Base-by-base conservation (phyloP, 805 yeast genomes). In the Metschnikowia peoriensis region DNA sequence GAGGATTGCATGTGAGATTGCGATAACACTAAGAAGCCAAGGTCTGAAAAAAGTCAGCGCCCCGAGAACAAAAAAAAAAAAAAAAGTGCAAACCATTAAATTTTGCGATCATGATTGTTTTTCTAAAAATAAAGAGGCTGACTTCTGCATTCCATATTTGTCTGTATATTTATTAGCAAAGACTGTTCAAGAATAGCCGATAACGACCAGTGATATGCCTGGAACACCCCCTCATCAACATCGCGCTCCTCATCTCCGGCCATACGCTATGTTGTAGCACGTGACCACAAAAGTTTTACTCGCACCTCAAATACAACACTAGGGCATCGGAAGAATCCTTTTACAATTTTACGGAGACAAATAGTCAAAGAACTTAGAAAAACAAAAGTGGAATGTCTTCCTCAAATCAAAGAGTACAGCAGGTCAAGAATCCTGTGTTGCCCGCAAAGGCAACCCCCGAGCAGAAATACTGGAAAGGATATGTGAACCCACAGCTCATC, bases 401-500 rank as follows among this genome's bases (percentile, higher is more conserved):
- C 6, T 73, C 78, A 16, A 76, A 80, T 64, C 86, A 83, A 56
- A 79, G 89, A 67, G 79, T 89, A 8, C 76, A 80, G 28, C 85
- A 83, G 29, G 80, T 79, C 32, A 79, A 89, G 65, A 84, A 82
- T 55, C 88, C 97, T 1, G 84, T 88, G 1, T 78, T 89, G 47
- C 96, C 97, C 2, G 84, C 88, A 10, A 87, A 84, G 63, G 85
- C 92, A 1, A 89, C 97, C 0, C 93, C 97, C 1, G 98, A 93
- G 60, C 96, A 91, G 64, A 79, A 96, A 60, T 93, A 88, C 72
- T 94, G 98, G 98, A 78, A 96, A 61, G 88, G 90, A 7, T 92
- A 86, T 67, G 71, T 76, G 47, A 86, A 84, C 58, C 93, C 98
- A 2, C 93, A 93, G 66, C 77, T 94, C 38, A 90, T 92, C 28